Percentiles rank a stretch among this genome's conserved stretches.
These are phyloP conservation scores for Cyclocybe cylindracea DNA, from an alignment of 768 basidiomycete species.

Conservation along the genomic window DNA sequence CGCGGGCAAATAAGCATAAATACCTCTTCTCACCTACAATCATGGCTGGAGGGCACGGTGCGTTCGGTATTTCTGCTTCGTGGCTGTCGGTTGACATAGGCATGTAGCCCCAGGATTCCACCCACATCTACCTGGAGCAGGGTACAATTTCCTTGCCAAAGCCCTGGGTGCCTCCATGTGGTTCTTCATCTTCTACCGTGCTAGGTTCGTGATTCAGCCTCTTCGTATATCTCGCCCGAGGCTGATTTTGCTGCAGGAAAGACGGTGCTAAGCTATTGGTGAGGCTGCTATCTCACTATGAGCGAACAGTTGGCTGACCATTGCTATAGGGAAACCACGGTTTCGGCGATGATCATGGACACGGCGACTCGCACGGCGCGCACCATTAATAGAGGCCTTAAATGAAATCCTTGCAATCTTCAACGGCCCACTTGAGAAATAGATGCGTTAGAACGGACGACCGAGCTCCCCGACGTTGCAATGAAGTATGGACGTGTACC, in stretches of 20 bases:
- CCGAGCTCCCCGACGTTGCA: too few relatives aligned
- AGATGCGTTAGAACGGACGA: too few relatives aligned
- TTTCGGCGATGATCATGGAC: conserved; percentile 37
- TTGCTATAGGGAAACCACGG: conserved; percentile 52
- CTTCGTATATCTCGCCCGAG: conserved; percentile 1
- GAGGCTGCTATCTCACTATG: conserved; percentile 17
- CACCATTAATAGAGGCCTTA: conserved; percentile 37
- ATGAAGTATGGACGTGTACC: too few relatives aligned
- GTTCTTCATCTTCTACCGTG: conserved; percentile 98
- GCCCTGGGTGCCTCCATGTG: conserved; percentile 93
- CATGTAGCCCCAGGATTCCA: conserved; percentile 74
- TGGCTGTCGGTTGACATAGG: conserved; percentile 2
- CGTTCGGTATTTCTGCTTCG: conserved; percentile 7
- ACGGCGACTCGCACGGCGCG: conserved; percentile 28
- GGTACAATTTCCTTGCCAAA: conserved; percentile 79
- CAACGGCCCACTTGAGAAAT: too few relatives aligned
- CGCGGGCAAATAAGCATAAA: conserved; percentile 35
- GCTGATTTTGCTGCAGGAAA: conserved; percentile 44
- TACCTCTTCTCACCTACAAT: conserved; percentile 20
- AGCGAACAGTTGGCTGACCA: background rate
- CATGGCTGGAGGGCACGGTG: conserved; percentile 47
- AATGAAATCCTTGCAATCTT: too few relatives aligned
- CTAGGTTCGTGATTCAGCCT: conserved; percentile 59
- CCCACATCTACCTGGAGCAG: conserved; percentile 81
- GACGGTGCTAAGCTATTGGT: conserved; percentile 78